Evolutionary conservation across 129 eudicot species (phyloP), one percentile per base, ranked within the genome.

Genomic region (Escallonia herrerae): DNA sequence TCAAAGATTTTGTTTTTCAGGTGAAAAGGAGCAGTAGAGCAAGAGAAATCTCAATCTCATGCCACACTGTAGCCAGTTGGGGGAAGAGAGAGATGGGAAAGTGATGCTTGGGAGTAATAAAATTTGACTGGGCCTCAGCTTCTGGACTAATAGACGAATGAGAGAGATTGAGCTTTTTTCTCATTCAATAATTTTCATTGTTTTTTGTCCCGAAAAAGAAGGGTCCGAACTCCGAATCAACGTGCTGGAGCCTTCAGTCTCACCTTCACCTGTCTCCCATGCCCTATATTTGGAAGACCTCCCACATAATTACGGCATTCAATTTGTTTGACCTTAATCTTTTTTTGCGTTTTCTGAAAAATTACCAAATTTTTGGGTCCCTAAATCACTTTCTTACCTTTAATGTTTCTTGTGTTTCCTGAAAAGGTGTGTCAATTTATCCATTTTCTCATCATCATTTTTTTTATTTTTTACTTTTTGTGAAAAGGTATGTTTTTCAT

Each of bases 171-270:
- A 60, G 42, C 59, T 38, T 51, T 58, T 15, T 43, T 62, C 42
- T 9, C 53, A 12, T 52, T 65, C 6, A 37, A 49, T 13, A 13
- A 50, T 61, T 67, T 59, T 2, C 5, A 9, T 69, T 55, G 49
- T 63, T 44, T 69, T 70, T 69, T 12, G 63, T 42, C 62, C 55
- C 66, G 55, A 70, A 69, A 69, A 55, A 62, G 62, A 64, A 64
- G 75, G 71, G 75, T 69, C 72, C 51, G 55, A 70, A 76, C 67
- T 76, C 70, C 56, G 71, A 69, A 76, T 76, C 71, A 75, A 75
- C 47, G 22, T 55, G 74, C 71, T 62, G 56, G 60, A 69, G 55
- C 62, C 70, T 56, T 75, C 66, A 68, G 63, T 60, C 79, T 67
- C 52, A 40, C 73, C 68, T 67, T 67, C 52, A 40, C 73, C 68